A percentile compares a stretch with the other conserved stretches of the same genome.
Evolutionary conservation across 176 grass and related monocot genomes (phyloP).

Genomic region (Ampelocalamus luodianensis): DNA sequence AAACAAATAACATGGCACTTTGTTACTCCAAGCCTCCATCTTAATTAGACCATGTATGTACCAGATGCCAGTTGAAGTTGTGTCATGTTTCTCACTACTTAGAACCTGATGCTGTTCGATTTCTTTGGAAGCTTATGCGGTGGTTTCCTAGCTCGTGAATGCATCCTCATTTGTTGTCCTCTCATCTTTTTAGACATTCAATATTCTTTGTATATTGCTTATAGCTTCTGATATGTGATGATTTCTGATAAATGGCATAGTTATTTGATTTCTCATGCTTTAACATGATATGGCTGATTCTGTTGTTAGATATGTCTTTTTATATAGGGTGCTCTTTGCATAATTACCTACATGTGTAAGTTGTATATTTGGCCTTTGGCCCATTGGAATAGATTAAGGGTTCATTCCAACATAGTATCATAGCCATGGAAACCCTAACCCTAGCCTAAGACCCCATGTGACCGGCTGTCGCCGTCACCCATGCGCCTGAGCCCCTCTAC

Average conservation of each 20-base stretch:
- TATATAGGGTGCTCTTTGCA: too few species aligned
- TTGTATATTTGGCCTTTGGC: too few species aligned
- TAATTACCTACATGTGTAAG: too few species aligned
- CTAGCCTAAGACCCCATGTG: too few species aligned
- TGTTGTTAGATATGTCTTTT: too few species aligned
- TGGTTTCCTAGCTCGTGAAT: neutral
- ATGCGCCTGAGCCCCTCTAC: too few species aligned
- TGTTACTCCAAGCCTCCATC: neutral
- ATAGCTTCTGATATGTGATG: neutral
- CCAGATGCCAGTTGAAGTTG: neutral
- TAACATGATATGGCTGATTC: neutral
- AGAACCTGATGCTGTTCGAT: neutral
- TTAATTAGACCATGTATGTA: neutral
- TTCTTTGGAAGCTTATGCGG: neutral
- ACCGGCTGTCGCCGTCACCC: too few species aligned
- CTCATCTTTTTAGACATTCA: neutral
- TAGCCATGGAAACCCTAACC: too few species aligned
- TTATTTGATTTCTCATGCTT: neutral
- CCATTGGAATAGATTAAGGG: too few species aligned
- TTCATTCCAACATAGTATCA: too few species aligned
- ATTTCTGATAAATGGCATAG: neutral
- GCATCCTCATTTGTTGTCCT: neutral
- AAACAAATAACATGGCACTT: neutral
- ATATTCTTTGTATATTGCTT: neutral
- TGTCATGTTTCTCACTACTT: neutral